Conservation (phyloP, 1,139 yeast species). For the Kodamaea fungicola region DNA sequence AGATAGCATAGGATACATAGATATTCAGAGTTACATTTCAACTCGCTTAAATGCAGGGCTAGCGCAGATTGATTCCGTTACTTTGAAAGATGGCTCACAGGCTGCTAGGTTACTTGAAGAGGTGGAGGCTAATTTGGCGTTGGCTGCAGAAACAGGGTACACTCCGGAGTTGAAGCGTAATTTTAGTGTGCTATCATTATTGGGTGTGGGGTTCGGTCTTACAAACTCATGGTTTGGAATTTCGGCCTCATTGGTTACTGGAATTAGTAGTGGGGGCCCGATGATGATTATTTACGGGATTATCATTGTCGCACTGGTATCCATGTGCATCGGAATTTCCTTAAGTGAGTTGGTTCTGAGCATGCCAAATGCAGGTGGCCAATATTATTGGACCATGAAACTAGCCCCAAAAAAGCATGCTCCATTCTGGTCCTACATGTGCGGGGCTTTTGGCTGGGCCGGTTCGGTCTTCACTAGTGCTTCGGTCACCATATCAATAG, state of each 20-base stretch:
- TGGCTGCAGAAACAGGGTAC: slow-evolving; percentile 35
- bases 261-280: slow-evolving; percentile 50
- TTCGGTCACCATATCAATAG: slow-evolving; percentile 50
- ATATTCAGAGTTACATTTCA: slow-evolving; percentile 17
- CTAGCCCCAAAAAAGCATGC: slow-evolving; percentile 50
- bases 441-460: slow-evolving; percentile 57
- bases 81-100: slow-evolving; percentile 11
- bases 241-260: slow-evolving; percentile 47
- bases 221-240: slow-evolving; percentile 57
- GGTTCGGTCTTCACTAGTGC: slow-evolving; percentile 57
- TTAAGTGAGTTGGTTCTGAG: slow-evolving; percentile 51
- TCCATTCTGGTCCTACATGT: slow-evolving; percentile 47
- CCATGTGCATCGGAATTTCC: slow-evolving; percentile 38
- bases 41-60: slow-evolving; percentile 5
- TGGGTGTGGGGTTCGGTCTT: slow-evolving; percentile 49
- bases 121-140: slow-evolving; percentile 30
- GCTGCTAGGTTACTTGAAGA: slow-evolving; percentile 21
- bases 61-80: slow-evolving; percentile 9
- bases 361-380: slow-evolving; percentile 59
- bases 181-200: slow-evolving; percentile 51
- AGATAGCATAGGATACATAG: slow-evolving; percentile 19
- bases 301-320: slow-evolving; percentile 27
- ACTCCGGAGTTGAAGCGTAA: slow-evolving; percentile 44
- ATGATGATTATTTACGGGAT: slow-evolving; percentile 46
- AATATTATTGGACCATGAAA: slow-evolving; percentile 57